A percentile compares a stretch with the other conserved stretches of the same genome.
Conservation (phyloP, 306 rosid species). For the Trifolium pratense region DNA sequence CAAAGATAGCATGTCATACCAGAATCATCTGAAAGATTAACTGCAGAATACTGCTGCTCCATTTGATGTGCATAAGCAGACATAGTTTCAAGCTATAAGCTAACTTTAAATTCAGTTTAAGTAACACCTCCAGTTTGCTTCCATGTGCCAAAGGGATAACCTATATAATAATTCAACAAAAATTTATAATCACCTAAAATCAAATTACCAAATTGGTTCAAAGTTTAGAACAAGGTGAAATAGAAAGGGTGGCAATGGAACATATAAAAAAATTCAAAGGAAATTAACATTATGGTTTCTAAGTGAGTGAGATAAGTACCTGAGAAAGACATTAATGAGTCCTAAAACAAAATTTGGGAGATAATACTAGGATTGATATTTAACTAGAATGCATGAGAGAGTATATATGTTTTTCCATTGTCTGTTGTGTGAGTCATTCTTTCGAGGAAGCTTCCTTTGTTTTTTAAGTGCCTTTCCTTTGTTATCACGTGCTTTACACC, state of each 20-base stretch:
- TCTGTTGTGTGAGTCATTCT: conserved; percentile 28
- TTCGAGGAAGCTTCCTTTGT: conserved; percentile 52
- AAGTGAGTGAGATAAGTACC: conserved; percentile 41
- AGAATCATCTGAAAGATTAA: conserved; percentile 56
- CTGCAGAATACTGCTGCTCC: conserved; percentile 66
- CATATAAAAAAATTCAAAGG: conserved; percentile 1
- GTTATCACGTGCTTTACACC: no score
- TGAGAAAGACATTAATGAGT: conserved; percentile 44
- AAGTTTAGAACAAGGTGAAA: neutral
- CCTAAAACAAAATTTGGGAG: conserved; percentile 13
- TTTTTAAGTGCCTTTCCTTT: conserved; percentile 26
- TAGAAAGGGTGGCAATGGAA: conserved; percentile 8
- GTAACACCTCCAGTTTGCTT: conserved; percentile 41
- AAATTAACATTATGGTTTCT: neutral
- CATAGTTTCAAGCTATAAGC: conserved; percentile 48
- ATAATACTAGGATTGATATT: neutral
- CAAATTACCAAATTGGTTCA: neutral
- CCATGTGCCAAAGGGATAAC: conserved; percentile 44
- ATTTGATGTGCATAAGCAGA: conserved; percentile 70
- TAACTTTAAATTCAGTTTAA: conserved; percentile 41
- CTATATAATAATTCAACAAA: conserved; percentile 51
- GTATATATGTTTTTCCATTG: conserved; percentile 28
- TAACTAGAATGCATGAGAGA: neutral
- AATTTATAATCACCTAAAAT: neutral
- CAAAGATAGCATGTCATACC: conserved; percentile 51